A percentile compares a stretch with the other conserved stretches of the same genome.
Conservation (phyloP, 2,329 filamentous ascomycete genomes). For the Ophiostoma ulmi region DNA sequence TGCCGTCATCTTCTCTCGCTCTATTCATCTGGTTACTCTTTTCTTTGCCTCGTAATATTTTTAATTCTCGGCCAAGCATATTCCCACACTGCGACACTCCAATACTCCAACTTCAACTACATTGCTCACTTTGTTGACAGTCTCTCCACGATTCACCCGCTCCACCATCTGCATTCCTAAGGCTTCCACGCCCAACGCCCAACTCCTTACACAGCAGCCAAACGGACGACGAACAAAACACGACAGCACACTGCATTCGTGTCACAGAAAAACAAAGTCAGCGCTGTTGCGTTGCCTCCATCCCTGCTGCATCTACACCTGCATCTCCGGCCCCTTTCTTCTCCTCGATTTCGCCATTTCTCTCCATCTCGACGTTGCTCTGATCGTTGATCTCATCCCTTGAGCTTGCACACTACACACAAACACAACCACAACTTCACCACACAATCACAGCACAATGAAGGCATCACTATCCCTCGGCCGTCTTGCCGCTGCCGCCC, state of each 20-base stretch:
- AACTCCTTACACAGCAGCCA: slow-evolving; percentile 18
- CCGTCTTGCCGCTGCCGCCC: slow-evolving; percentile 46
- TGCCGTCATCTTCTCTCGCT: neutral
- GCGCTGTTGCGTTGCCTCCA: neutral
- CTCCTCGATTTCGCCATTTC: neutral
- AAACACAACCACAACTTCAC: neutral
- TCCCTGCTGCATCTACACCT: neutral
- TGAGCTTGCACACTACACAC: neutral
- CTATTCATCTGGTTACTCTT: neutral
- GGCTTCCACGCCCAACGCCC: neutral
- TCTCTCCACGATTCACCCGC: slow-evolving; percentile 15
- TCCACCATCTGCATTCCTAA: slow-evolving; percentile 18
- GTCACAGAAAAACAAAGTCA: neutral
- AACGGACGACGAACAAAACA: slow-evolving; percentile 15
- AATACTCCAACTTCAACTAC: neutral
- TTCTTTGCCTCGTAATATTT: neutral
- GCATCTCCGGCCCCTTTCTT: neutral
- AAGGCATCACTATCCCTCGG: slow-evolving; percentile 40
- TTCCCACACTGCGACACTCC: neutral
- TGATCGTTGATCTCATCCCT: neutral
- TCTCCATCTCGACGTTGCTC: neutral
- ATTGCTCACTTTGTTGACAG: slow-evolving; percentile 15
- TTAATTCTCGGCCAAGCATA: neutral
- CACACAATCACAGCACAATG: slow-evolving; percentile 20
- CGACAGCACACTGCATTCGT: slow-evolving; percentile 7